Evolutionary conservation across 2,329 filamentous ascomycete species (phyloP), one percentile per base, ranked within the genome.

Genomic region (Fusarium sp.): DNA sequence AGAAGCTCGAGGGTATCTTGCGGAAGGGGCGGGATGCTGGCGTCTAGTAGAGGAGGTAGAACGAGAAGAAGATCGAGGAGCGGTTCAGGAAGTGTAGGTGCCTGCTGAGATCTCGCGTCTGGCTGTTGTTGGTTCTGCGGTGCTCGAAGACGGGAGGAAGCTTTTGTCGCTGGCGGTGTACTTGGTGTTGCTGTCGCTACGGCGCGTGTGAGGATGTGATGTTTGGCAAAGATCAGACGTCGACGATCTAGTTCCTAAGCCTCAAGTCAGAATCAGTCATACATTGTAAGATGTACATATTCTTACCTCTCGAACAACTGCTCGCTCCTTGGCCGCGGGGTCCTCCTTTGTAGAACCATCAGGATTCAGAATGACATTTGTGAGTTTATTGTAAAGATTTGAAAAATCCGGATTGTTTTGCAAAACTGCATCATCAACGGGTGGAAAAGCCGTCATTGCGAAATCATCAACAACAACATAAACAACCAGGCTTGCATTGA

Each of bases 371-470:
- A 91, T 80, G 2, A 84, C 84, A 2, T 84, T 87, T 8, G 87
- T 88, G 54, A 92, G 83, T 14, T 85, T 88, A 18, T 82, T 84
- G 80, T 92, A 90, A 6, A 92, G 84, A 37, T 84, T 83, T n/a
- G 88, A 87, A 76, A 92, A 92, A 24, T 88, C 85, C 0, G 90
- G 90, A 72, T 92, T 92, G 67, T 84, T 85, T 62, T 86, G 80
- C 1, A 92, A 80, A 20, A 92, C 82, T 0, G 85, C 75, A 10
- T 88, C 84, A 22, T 92, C 90, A 10, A 92, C 81, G 0, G 89
- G 89, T 0, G 90, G 90, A 3, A 92, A 81, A 89, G 92, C 91
- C 20, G 80, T 65, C 39, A 66, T 67, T 20, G 37, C 58, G 48
- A 57, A 39, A 64, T 27, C 70, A 74, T 31, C 31, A 39, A 27